phyloP scores from a whole-genome alignment of 2,329 filamentous ascomycete genomes.

The Xylariaceae sp. region DNA sequence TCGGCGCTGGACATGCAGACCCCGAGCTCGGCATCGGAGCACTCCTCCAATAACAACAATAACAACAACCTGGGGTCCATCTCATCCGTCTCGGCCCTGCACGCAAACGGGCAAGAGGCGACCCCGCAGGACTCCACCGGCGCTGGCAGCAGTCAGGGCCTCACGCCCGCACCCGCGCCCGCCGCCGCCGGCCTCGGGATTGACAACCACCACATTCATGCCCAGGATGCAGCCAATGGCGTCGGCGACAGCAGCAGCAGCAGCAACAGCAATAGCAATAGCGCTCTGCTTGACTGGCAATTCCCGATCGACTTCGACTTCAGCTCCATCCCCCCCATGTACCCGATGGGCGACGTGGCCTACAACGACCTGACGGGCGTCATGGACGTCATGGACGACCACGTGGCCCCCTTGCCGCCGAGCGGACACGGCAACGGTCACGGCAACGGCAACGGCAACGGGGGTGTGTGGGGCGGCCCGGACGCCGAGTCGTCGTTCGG shows the following conservation, averaged over 20 bases:
- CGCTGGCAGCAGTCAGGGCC: conserved; percentile 5
- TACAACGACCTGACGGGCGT: conserved; percentile 48
- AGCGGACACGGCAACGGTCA: conserved; percentile 3
- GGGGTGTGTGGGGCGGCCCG: neutral
- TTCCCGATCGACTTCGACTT: conserved; percentile 41
- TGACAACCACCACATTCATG: too few species aligned
- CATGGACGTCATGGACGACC: conserved; percentile 15
- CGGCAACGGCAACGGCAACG: conserved; percentile 4
- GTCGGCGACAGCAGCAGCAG: too few species aligned
- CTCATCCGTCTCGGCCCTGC: too few species aligned
- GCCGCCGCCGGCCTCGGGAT: too few species aligned
- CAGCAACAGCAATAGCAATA: conserved; percentile 3
- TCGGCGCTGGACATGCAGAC: conserved; percentile 13
- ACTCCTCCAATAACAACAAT: too few species aligned
- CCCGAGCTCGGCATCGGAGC: conserved; percentile 6
- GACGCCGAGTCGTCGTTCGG: conserved; percentile 4
- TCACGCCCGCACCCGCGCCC: too few species aligned
- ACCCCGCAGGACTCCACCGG: too few species aligned
- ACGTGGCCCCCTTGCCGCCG: conserved; percentile 12
- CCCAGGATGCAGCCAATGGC: too few species aligned
- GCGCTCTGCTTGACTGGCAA: conserved; percentile 32
- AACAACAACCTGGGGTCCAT: too few species aligned
- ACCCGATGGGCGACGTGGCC: conserved; percentile 48
- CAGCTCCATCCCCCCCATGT: conserved; percentile 44
- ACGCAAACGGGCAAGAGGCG: too few species aligned